Base-by-base conservation (phyloP, 1,284 basidiomycete genomes). In the Coniferiporia weirii region DNA sequence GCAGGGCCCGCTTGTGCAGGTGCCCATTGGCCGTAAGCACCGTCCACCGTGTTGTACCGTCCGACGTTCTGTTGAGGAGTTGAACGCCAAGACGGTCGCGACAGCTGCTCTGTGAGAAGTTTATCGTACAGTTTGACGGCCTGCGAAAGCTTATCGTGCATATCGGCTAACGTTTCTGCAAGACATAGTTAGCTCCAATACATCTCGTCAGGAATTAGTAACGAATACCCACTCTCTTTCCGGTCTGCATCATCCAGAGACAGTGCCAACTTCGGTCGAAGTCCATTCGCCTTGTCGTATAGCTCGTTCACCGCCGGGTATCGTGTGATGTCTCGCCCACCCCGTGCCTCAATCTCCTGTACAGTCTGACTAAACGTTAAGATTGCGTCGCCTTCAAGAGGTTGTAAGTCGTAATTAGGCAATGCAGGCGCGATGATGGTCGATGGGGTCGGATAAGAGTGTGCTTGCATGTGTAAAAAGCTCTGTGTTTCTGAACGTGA, bases 121-220 rank as follows among this genome's bases (percentile, higher is more conserved):
- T 86, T 81, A 66, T 97, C 94, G 70, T 97, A 98, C 1, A 96
- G 75, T 64, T 89, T 88, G 48, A 98, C 93, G 0, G 93, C 93
- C 71, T 96, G 85, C 0, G 92, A 91, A 2, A 98, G 77, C 71
- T 97, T 95, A 61, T 90, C 89, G 68, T 98, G 91, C 94, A 98
- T 97, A 54, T 95, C 93, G 7, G 84, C 78, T 17, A 98, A 76
- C 68, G 93, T 79, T 69, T 93, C 93, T 95, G 57, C 44, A 32
- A 59, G 19, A 32, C 54, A 32, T 52, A 12, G 43, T 49, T 1
- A 60, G 62, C 15, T 40, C 8, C 38, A 40, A 27, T 48, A n/a
- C n/a, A n/a, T n/a, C 22, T 35, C 13, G 17, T n/a, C 19, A 5
- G 10, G 17, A 38, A 50, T 20, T 22, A 48, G 13, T 20, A 34